Evolutionary conservation across 2,329 filamentous ascomycete species (phyloP), one percentile per base, ranked within the genome.

Genomic region (Aspergillus japonicus): DNA sequence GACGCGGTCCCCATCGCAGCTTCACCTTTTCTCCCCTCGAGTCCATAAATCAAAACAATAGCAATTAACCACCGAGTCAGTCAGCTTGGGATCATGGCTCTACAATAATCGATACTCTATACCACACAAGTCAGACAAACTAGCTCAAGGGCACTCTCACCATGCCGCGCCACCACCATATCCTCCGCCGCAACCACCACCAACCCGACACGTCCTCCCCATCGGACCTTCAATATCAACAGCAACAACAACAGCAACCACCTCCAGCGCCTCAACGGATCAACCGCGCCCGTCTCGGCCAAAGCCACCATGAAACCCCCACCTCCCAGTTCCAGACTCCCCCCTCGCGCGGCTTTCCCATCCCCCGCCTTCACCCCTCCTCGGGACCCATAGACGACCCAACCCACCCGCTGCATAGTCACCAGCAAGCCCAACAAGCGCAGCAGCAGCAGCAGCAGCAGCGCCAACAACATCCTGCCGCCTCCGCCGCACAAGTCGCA

Each of bases 261-360:
- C 58, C 50, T 39, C 60, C 58, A 44, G 52, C 49, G 54, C 62
- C 51, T 54, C 55, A 48, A 35, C 66, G 33, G 61, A 61, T 24
- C 60, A 53, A 35, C 50, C 50, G 57, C 56, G 35, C 57, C 26
- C 57, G 57, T 57, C 57, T 63, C 33, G 58, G 58, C 52, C 62
- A 66, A 12, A 12, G 14, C 58, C 62, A 56, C 51, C 39, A 44
- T 44, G 39, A 44, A 16, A 16, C n/a, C 8, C n/a, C 39, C 14
- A n/a, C 39, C 14, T 55, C 61, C 7, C 72, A 75, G 57, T 75
- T 72, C 54, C 71, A 73, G 19, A 75, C 72, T 10, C 72, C 72
- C 10, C 71, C 72, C 1, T 63, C 71, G 10, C 67, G 68, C 31
- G 66, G 64, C n/a, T 69, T 68, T 16, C 71, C 68, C 16, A 70